Percentiles rank a stretch among this genome's conserved stretches.
phyloP scores from a whole-genome alignment of 2,329 filamentous ascomycete species.

The Rhytidhysteron rufulum region DNA sequence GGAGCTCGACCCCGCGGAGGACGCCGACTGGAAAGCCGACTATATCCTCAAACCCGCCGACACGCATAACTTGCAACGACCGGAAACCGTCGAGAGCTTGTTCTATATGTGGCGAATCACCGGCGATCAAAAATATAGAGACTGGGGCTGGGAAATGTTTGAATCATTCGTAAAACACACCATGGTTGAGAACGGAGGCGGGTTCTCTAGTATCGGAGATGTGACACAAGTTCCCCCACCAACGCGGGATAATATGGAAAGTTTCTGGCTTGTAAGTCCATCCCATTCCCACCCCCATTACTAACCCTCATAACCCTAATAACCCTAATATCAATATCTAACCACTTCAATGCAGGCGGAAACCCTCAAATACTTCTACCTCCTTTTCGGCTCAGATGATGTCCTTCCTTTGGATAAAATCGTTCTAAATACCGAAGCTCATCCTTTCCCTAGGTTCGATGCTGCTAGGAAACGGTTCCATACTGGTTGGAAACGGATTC shows the following conservation, averaged over 20 bases:
- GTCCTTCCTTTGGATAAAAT: constrained; percentile 80
- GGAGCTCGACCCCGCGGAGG: constrained; percentile 27
- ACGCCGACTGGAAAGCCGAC: constrained; percentile 70
- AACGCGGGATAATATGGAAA: constrained; percentile 90
- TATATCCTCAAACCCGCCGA: constrained; percentile 79
- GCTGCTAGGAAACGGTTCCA: constrained; percentile 67
- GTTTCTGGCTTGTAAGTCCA: constrained; percentile 86
- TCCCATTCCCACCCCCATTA: constrained; percentile 10
- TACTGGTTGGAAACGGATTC: constrained; percentile 76
- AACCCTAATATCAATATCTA: too few species aligned
- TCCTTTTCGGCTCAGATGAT: constrained; percentile 82
- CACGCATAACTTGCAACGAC: constrained; percentile 86
- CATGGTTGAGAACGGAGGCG: constrained; percentile 69
- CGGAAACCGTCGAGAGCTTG: constrained; percentile 92
- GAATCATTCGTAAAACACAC: constrained; percentile 84
- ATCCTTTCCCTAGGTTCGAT: constrained; percentile 83
- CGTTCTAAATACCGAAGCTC: constrained; percentile 95
- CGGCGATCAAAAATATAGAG: constrained; percentile 78
- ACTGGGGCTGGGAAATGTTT: constrained; percentile 99
- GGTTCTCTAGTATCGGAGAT: constrained; percentile 77
- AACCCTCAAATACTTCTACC: constrained; percentile 95
- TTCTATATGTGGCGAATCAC: constrained; percentile 99
- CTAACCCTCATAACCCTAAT: background rate
- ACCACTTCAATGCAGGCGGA: constrained; percentile 67
- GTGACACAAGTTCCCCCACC: constrained; percentile 68